Evolutionary conservation across 495 filamentous ascomycete genomes (phyloP), one percentile per base, ranked within the genome.

Genomic region (Massariosphaeria phaeospora): DNA sequence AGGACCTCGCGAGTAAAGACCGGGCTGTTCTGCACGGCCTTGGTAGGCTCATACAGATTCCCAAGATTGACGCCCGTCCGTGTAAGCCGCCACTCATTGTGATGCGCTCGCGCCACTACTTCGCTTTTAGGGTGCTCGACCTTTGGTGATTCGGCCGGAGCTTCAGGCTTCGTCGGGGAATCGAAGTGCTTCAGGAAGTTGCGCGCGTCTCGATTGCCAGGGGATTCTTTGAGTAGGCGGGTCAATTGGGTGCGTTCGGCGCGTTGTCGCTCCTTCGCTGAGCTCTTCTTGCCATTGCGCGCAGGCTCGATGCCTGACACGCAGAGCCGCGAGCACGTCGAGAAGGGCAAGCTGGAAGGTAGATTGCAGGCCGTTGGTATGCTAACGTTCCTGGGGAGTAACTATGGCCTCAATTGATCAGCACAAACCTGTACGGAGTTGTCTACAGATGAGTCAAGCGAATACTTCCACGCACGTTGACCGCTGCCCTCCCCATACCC

Each of bases 21-120:
- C 0, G 84, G 83, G 51, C 73, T 83, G 23, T 83, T 71, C 55
- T 79, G 77, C 11, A 87, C 79, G 3, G 83, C 78, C 52, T 74
- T 70, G 0, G 79, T 71, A 9, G 80, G 77, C 34, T 72, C 71
- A 63, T 84, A 84, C 46, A 86, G 79, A 7, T 74, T 75, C 0
- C 83, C 83, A 15, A 83, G 66, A 65, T 85, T 87, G 3, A 83
- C 80, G 15, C 72, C 75, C 15, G 61, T 59, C 45, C 45, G 42
- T 7, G 24, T 46, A 34, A 63, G 23, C 24, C 55, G 38, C 61
- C 61, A 56, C 20, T 44, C 40, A 36, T 59, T 48, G 17, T 63
- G 40, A 17, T 59, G 50, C 3, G 53, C 59, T n/a, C 26, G 31
- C 18, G 44, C 42, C 5, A 55, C 59, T 3, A 41, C 35, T 10